phyloP scores from a whole-genome alignment of 148 eudicot species.

The Rhododendron griersonianum region DNA sequence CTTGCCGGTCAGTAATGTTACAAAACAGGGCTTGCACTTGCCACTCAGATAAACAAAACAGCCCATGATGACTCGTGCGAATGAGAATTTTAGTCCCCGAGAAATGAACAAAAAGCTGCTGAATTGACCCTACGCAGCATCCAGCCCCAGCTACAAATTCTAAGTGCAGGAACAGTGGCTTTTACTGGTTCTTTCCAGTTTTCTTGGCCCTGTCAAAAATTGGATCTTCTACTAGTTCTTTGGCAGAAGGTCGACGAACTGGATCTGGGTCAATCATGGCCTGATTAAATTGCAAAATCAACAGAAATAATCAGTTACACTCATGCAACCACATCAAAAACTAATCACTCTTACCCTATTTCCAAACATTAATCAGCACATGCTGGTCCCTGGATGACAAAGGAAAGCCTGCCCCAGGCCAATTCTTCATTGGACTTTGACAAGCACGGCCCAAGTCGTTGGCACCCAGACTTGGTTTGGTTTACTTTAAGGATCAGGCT shows the following conservation, averaged over 20 bases:
- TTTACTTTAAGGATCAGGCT: background rate
- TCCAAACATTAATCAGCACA: background rate
- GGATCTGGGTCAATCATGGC: conserved; percentile 91
- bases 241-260: conserved; percentile 69
- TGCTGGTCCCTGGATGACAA: background rate
- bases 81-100: background rate
- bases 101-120: background rate
- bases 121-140: background rate
- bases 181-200: conserved; percentile 25
- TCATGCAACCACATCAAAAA: background rate
- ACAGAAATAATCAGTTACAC: background rate
- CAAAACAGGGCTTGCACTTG: conserved; percentile 3
- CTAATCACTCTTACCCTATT: background rate
- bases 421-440: background rate
- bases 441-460: background rate
- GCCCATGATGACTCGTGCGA: background rate
- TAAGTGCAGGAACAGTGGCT: background rate
- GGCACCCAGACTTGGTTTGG: background rate
- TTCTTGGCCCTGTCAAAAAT: conserved; percentile 39
- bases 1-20: background rate
- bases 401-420: background rate
- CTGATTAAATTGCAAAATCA: conserved; percentile 31
- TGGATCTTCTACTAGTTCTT: conserved; percentile 55
- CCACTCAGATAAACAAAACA: background rate
- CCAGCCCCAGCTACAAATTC: conserved; percentile 4